phyloP scores from a whole-genome alignment of 2,329 filamentous ascomycete species.

The Diaporthe sp. region DNA sequence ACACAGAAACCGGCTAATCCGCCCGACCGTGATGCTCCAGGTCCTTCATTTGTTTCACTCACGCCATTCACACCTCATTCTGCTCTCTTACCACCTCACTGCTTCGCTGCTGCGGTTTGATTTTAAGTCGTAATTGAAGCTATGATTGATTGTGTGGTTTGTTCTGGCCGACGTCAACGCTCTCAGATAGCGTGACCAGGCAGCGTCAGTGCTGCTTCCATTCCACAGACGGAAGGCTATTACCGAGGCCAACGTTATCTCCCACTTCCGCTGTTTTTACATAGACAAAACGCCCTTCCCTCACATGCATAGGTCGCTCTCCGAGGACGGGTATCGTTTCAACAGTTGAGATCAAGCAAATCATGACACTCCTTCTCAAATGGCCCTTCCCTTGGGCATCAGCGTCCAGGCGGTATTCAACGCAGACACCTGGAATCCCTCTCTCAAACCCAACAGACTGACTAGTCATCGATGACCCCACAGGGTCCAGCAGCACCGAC shows the following conservation, averaged over 20 bases:
- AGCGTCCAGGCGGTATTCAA: not conserved
- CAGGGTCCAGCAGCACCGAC: conserved; percentile 38
- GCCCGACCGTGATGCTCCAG: not conserved
- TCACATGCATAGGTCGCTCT: conserved; percentile 4
- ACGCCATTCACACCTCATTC: not conserved
- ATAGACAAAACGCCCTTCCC: conserved; percentile 6
- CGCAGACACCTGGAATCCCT: not conserved
- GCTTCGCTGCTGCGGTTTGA: not conserved
- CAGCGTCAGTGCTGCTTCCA: conserved; percentile 5
- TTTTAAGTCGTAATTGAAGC: not conserved
- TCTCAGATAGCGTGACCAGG: not conserved
- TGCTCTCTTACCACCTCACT: not conserved
- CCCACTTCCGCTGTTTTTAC: conserved; percentile 28
- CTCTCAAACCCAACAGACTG: not conserved
- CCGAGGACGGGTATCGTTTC: conserved; percentile 14
- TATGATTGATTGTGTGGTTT: not conserved
- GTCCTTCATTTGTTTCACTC: not conserved
- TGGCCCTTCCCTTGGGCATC: not conserved
- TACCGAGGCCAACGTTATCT: not conserved
- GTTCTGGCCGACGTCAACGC: not conserved
- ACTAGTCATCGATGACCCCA: conserved; percentile 5
- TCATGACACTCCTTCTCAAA: conserved; percentile 4
- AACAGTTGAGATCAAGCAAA: conserved; percentile 10
- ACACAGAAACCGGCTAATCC: not conserved
- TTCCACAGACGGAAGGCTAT: conserved; percentile 2